Evolutionary conservation across 257 asterid genomes (phyloP), one percentile per base, ranked within the genome.

Genomic region (Euphrasia confusa): DNA sequence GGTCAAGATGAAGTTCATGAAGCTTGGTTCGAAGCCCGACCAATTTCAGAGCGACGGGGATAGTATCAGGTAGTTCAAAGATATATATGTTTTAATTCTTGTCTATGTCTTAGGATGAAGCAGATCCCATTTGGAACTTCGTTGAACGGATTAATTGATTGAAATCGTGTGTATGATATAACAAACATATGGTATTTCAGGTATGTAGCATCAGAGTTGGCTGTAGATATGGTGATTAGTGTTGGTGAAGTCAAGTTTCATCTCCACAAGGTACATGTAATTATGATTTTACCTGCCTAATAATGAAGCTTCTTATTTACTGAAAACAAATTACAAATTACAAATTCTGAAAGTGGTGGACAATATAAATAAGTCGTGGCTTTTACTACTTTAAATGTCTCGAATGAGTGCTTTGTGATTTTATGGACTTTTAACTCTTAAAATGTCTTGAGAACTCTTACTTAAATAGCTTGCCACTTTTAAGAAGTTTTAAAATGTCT

Each of bases 1-100:
- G 0, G 57, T 15, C 74, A 72, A 54, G 17, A 90, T 90, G 97
- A 90, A 90, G 95, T 90, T 83, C 72, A 90, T 90, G 96, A 90
- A 90, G 76, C 94, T 90, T 58, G 97, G 97, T 35, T 85, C 97
- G 42, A 90, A 90, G 78, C 89, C 95, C 26, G 96, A 90, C 69
- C 90, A 72, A 72, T 85, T 90, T 79, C 93, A 87, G 77, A 80
- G 83, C 12, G 93, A 90, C 49, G 96, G 89, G 30, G 95, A 85
- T 7, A 71, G 72, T 72, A 78, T 79, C 78, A 90, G 97, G 97
- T 90, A 67, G 13, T 58, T 28, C 7, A 49, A n/a, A 15, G 18
- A 17, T 49, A 9, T 49, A 9, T 24, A 21, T 47, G 52, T 18
- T 21, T 54, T 24, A 54, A 14, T 54, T 54, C 17, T 49, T 49